phyloP scores from a whole-genome alignment of 306 rosid species.

The Quercus wislizeni region DNA sequence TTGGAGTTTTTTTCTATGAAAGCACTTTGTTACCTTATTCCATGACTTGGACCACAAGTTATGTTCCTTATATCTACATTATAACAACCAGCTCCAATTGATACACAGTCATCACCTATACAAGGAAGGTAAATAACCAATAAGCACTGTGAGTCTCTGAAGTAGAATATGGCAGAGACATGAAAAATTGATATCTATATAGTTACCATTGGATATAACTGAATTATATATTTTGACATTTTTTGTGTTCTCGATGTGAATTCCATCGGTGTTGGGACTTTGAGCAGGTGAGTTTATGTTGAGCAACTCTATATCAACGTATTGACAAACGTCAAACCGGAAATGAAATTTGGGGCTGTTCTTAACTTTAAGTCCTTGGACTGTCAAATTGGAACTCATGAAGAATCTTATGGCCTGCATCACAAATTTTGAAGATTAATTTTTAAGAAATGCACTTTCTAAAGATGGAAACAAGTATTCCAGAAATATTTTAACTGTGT shows the following conservation, averaged over 20 bases:
- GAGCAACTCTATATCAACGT: constrained; percentile 38
- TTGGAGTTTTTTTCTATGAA: neutral
- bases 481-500: neutral
- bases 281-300: constrained; percentile 35
- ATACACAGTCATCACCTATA: constrained; percentile 56
- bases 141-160: neutral
- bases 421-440: neutral
- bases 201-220: constrained; percentile 38
- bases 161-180: neutral
- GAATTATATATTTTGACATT: constrained; percentile 40
- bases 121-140: neutral
- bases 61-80: constrained; percentile 49
- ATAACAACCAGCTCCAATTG: constrained; percentile 51
- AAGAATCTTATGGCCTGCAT: constrained; percentile 51
- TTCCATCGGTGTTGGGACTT: constrained; percentile 62
- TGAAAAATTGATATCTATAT: neutral
- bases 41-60: constrained; percentile 63
- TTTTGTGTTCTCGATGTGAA: constrained; percentile 51
- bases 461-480: neutral
- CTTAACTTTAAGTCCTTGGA: constrained; percentile 39
- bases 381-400: constrained; percentile 37
- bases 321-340: constrained; percentile 39
- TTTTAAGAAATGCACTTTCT: neutral
- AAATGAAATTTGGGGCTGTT: constrained; percentile 52
- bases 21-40: constrained; percentile 43